Base-by-base conservation (phyloP, 116 monocot genomes). In the Zostera marina region DNA sequence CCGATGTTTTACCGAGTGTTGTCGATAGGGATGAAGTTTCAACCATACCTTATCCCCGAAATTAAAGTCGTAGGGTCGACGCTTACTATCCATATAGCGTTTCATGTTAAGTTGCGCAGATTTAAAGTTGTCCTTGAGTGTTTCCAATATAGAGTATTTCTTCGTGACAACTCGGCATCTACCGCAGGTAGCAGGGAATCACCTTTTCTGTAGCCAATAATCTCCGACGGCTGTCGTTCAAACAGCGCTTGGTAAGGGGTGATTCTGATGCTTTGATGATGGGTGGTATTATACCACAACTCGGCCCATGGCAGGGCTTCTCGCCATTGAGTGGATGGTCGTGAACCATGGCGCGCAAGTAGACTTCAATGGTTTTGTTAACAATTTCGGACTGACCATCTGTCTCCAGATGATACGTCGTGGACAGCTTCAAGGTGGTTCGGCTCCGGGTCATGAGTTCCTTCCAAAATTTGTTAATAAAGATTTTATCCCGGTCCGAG, bases 341-440 rank as follows among this genome's bases (percentile, higher is more conserved):
- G n/a, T n/a, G n/a, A n/a, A n/a, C n/a, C n/a, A n/a, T n/a, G n/a
- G n/a, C n/a, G n/a, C n/a, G n/a, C n/a, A n/a, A n/a, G n/a, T n/a
- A n/a, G n/a, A n/a, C n/a, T n/a, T n/a, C n/a, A n/a, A n/a, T n/a
- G n/a, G 23, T 23, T 48, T 20, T 1, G 16, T 67, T 67, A 2
- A 67, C 38, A 5, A 47, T 40, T 21, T 67, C 41, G 7, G 22
- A 47, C 22, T 59, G 58, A 0, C 40, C 66, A 26, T 66, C 32
- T 0, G 57, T 25, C 26, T 58, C 58, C 12, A 47, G 67, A 14
- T 67, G 67, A 32, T 67, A 59, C 14, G 59, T 20, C 4, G 40
- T 47, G n/a, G 58, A 58, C 10, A 57, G 15, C 7, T 20, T 15
- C 32, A 58, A 41, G 14, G 47, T 44, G 14, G 56, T 66, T 2